Percentiles rank a stretch among this genome's conserved stretches.
Conservation (phyloP, 352 stramenopile genomes). For the Pythium chondricola region DNA sequence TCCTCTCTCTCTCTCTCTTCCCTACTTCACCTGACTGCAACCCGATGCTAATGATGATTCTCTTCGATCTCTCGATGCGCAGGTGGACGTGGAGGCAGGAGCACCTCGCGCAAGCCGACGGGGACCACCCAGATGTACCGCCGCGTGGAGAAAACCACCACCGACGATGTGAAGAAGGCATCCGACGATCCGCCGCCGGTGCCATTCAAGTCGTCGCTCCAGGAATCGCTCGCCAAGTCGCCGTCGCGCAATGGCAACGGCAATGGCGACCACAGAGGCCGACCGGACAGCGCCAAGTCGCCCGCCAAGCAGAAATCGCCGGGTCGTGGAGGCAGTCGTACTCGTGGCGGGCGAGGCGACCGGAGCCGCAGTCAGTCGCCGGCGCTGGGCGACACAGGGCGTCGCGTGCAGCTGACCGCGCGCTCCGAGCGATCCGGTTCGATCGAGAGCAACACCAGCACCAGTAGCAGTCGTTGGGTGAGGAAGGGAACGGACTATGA, state of each 20-base stretch:
- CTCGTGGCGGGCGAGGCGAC: background rate
- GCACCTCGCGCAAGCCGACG: background rate
- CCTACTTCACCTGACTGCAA: too few relatives aligned
- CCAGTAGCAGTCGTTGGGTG: conserved; percentile 8
- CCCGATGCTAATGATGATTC: too few relatives aligned
- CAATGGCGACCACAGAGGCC: conserved; percentile 5
- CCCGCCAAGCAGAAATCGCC: conserved; percentile 11
- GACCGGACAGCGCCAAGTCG: conserved; percentile 3
- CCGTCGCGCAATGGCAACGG: conserved; percentile 5
- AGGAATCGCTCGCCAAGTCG: conserved; percentile 22
- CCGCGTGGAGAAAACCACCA: conserved; percentile 31
- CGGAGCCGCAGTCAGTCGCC: conserved; percentile 4
- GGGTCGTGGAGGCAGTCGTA: background rate
- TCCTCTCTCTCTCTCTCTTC: background rate
- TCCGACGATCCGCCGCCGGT: background rate
- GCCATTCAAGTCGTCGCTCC: conserved; percentile 48
- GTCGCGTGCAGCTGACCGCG: conserved; percentile 12
- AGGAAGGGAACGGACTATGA: background rate
- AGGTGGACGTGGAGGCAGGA: conserved; percentile 10
- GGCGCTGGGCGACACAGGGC: background rate
- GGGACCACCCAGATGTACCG: conserved; percentile 26
- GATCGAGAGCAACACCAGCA: conserved; percentile 20
- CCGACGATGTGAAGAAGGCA: conserved; percentile 9
- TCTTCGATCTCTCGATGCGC: too few relatives aligned
- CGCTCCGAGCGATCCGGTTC: conserved; percentile 8